Conservation (phyloP, 2,329 filamentous ascomycete genomes). For the Rhynchosporium secalis region DNA sequence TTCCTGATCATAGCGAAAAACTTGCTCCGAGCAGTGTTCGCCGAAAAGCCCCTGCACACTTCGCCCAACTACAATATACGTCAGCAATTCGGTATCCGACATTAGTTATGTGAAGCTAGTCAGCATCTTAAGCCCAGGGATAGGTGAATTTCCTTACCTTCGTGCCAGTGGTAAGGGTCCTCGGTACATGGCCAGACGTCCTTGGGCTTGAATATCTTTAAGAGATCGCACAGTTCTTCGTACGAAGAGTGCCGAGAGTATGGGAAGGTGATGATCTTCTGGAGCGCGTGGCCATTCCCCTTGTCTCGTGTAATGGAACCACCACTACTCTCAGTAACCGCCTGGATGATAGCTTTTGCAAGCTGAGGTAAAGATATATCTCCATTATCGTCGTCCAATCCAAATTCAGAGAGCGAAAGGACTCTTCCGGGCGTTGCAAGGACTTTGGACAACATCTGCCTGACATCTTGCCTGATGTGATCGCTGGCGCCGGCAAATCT, state of each 20-base stretch:
- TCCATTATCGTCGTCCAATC: slow-evolving; percentile 25
- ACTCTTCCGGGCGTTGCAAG: slow-evolving; percentile 29
- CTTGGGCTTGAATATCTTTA: slow-evolving; percentile 66
- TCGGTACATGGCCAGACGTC: slow-evolving; percentile 85
- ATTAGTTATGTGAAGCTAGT: neutral
- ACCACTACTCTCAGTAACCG: slow-evolving; percentile 15
- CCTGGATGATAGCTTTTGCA: slow-evolving; percentile 30
- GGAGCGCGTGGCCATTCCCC: slow-evolving; percentile 18
- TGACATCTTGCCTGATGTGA: slow-evolving; percentile 41
- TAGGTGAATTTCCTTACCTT: slow-evolving; percentile 38
- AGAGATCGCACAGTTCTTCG: slow-evolving; percentile 70
- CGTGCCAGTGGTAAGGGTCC: slow-evolving; percentile 61
- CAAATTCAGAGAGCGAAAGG: slow-evolving; percentile 34
- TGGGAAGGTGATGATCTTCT: slow-evolving; percentile 61
- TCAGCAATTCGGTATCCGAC: slow-evolving; percentile 3
- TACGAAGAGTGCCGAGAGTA: slow-evolving; percentile 92
- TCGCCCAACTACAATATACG: slow-evolving; percentile 41
- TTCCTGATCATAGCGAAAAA: slow-evolving; percentile 64
- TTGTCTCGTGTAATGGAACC: neutral
- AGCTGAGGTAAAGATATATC: slow-evolving; percentile 31
- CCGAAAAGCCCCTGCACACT: slow-evolving; percentile 74
- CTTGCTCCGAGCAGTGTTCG: slow-evolving; percentile 58
- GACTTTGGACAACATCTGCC: slow-evolving; percentile 29
- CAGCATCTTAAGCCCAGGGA: neutral
- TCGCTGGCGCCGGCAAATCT: slow-evolving; percentile 33